Percentiles rank a stretch among this genome's conserved stretches.
Evolutionary conservation across 352 stramenopile species (phyloP).

Genomic region (Phytophthora brassicae): DNA sequence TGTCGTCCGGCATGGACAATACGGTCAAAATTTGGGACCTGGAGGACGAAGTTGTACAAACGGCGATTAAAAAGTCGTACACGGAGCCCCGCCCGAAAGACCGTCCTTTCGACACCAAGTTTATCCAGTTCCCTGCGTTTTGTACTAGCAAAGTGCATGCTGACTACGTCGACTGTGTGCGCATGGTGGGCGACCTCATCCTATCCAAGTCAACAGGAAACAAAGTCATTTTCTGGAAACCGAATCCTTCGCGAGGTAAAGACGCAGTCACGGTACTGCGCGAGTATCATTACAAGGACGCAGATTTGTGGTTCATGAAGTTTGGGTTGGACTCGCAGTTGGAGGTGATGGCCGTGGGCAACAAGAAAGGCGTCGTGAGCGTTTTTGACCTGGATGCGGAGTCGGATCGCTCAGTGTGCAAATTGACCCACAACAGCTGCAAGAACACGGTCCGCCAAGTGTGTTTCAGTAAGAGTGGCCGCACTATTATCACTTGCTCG

Average conservation of each 20-base stretch:
- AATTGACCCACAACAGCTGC: slow-evolving; percentile 71
- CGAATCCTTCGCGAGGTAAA: slow-evolving; percentile 79
- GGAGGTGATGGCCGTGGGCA: slow-evolving; percentile 78
- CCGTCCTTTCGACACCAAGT: slow-evolving; percentile 80
- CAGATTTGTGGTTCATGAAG: slow-evolving; percentile 88
- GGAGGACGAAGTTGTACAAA: slow-evolving; percentile 66
- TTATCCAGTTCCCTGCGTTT: slow-evolving; percentile 91
- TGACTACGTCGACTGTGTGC: slow-evolving; percentile 91
- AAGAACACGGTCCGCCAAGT: slow-evolving; percentile 82
- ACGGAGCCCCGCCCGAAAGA: slow-evolving; percentile 58
- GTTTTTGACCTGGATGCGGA: slow-evolving; percentile 81
- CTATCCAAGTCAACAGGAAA: slow-evolving; percentile 87
- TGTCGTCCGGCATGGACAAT: slow-evolving; percentile 92
- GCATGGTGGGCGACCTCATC: slow-evolving; percentile 75
- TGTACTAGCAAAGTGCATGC: slow-evolving; percentile 91
- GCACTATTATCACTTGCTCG: slow-evolving; percentile 72
- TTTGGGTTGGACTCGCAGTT: slow-evolving; percentile 78
- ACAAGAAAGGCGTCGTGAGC: slow-evolving; percentile 80
- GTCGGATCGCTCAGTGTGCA: slow-evolving; percentile 64
- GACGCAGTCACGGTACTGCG: slow-evolving; percentile 78
- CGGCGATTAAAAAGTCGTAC: slow-evolving; percentile 79
- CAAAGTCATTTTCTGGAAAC: slow-evolving; percentile 92
- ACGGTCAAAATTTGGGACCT: slow-evolving; percentile 95
- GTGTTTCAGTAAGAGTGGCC: slow-evolving; percentile 73
- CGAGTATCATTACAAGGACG: slow-evolving; percentile 84